Conservation (phyloP, 306 rosid genomes). For the Betula pendula region DNA sequence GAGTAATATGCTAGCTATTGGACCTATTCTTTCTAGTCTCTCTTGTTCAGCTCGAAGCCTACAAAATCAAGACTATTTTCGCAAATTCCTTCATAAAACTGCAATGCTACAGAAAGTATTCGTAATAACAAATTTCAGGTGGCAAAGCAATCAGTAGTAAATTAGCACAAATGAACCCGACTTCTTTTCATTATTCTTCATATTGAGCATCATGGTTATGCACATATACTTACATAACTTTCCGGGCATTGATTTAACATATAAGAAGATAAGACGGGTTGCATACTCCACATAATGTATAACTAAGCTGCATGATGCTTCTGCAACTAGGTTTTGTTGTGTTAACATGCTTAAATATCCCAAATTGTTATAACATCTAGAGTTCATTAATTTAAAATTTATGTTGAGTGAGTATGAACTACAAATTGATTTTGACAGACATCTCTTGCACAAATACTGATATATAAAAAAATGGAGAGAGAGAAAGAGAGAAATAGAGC, state of each 20-base stretch:
- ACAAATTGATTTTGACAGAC: background rate
- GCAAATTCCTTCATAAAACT: conserved; percentile 15
- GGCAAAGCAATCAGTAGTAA: conserved; percentile 25
- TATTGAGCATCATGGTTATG: background rate
- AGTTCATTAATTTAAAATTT: background rate
- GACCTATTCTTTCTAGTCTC: conserved; percentile 60
- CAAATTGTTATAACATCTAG: background rate
- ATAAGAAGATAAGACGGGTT: background rate
- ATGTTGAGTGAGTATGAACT: background rate
- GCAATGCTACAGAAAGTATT: conserved; percentile 12
- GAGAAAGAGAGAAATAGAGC: too few relatives aligned
- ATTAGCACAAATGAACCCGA: background rate
- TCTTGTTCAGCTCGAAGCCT: conserved; percentile 91
- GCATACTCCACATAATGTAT: background rate
- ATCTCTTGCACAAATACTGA: background rate
- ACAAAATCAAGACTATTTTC: conserved; percentile 22
- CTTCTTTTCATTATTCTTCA: background rate
- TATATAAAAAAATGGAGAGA: background rate
- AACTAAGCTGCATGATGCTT: background rate
- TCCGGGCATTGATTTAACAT: background rate
- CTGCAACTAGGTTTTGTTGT: background rate
- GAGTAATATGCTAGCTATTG: conserved; percentile 83
- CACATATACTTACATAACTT: background rate
- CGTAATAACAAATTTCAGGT: conserved; percentile 20
- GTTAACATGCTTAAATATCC: background rate